These are phyloP conservation scores for Miscanthus lutarioriparius DNA, from an alignment of 176 grass and related monocot genomes.

Conservation along the genomic window DNA sequence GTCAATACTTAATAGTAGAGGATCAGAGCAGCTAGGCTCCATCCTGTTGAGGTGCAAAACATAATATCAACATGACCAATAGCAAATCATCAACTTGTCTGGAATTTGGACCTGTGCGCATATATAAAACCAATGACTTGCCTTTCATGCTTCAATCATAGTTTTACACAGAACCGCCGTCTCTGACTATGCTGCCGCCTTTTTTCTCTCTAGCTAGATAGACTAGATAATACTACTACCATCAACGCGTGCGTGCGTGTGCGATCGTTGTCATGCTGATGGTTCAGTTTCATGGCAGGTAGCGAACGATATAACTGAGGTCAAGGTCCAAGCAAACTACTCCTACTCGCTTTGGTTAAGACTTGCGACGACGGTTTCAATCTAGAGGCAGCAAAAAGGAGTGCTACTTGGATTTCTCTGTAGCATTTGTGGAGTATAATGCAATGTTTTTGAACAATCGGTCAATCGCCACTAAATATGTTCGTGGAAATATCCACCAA, in stretches of 20 bases:
- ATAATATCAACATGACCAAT: not conserved
- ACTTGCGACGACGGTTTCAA: not conserved
- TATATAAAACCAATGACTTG: constrained; percentile 3
- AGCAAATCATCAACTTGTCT: constrained; percentile 16
- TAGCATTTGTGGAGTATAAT: not conserved
- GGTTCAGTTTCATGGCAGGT: not conserved
- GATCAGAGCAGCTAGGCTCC: not conserved
- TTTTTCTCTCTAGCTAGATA: not conserved
- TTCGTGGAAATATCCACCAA: not conserved
- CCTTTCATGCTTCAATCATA: constrained; percentile 35
- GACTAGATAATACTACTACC: not conserved
- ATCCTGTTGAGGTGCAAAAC: not conserved
- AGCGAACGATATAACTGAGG: not conserved
- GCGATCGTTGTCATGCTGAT: constrained; percentile 20
- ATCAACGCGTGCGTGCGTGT: not conserved
- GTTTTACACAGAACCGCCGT: constrained; percentile 22
- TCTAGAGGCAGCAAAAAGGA: not conserved
- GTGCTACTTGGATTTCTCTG: not conserved
- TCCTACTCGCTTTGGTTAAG: not conserved
- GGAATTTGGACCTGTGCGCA: not conserved
- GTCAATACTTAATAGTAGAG: not conserved
- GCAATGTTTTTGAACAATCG: not conserved
- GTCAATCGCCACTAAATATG: not conserved
- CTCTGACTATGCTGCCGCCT: not conserved
- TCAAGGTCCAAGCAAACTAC: constrained; percentile 7